Conservation (phyloP, 2,329 filamentous ascomycete species). For the Colletotrichum paranaense region DNA sequence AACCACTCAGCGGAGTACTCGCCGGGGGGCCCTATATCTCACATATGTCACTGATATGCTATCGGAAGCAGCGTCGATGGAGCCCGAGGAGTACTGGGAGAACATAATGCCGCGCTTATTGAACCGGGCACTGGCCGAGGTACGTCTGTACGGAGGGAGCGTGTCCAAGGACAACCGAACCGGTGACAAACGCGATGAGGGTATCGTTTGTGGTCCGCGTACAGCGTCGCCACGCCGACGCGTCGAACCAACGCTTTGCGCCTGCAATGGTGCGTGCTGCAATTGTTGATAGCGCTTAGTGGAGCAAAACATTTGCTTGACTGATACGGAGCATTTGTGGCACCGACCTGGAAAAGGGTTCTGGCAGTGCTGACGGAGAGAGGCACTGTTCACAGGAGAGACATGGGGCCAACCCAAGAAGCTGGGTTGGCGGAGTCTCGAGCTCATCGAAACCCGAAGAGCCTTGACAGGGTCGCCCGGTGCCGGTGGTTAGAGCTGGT, state of each 20-base stretch:
- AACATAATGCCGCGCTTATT: background rate
- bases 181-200: background rate
- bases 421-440: conserved; percentile 15
- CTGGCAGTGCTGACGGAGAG: background rate
- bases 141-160: background rate
- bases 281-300: background rate
- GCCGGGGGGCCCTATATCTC: background rate
- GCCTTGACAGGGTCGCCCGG: background rate
- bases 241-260: background rate
- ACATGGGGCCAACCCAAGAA: conserved; percentile 15
- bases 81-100: too few species aligned
- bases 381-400: background rate
- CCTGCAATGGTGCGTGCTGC: background rate
- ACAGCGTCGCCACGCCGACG: background rate
- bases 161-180: background rate
- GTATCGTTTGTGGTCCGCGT: background rate
- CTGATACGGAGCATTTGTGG: background rate
- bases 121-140: conserved; percentile 10
- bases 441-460: background rate
- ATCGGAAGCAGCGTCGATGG: background rate
- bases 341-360: background rate
- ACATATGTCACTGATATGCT: background rate
- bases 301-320: background rate
- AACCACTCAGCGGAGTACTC: background rate
- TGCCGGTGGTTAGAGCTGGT: conserved; percentile 12